Conservation (phyloP, 306 rosid genomes). For the Inga oerstediana region DNA sequence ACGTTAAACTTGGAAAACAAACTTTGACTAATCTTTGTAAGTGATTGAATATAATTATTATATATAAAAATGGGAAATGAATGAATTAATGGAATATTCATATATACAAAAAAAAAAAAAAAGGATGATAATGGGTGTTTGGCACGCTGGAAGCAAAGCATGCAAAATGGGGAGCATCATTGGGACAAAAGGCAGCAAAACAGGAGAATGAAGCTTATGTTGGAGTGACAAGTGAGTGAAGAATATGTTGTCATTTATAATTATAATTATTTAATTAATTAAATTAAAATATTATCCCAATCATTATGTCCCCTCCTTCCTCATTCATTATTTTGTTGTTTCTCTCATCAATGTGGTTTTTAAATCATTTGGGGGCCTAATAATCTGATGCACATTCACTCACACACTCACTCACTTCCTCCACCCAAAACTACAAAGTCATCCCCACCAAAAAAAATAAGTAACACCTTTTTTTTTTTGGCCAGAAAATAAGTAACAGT, state of each 20-base stretch:
- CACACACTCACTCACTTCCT: background rate
- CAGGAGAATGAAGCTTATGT: background rate
- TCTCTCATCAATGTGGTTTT: constrained; percentile 55
- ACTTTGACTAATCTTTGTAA: background rate
- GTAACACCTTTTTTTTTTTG: too few relatives aligned
- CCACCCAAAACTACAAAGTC: background rate
- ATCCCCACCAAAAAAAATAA: background rate
- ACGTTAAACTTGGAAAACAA: background rate
- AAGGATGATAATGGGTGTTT: constrained; percentile 24
- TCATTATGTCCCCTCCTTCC: constrained; percentile 67
- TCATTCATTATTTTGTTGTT: constrained; percentile 71
- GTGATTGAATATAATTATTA: background rate
- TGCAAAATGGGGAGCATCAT: constrained; percentile 44
- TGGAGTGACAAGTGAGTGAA: constrained; percentile 4
- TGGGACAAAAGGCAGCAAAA: constrained; percentile 39
- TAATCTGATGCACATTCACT: constrained; percentile 15
- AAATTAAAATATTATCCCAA: constrained; percentile 43
- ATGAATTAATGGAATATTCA: background rate
- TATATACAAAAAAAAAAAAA: background rate
- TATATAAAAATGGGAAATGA: background rate
- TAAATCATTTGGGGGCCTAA: constrained; percentile 53
- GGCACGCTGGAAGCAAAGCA: constrained; percentile 54
- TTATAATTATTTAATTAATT: background rate
- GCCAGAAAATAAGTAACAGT: too few relatives aligned
- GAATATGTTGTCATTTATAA: background rate